A percentile compares a stretch with the other conserved stretches of the same genome.
Conservation (phyloP, 306 rosid genomes). For the Betula pendula region DNA sequence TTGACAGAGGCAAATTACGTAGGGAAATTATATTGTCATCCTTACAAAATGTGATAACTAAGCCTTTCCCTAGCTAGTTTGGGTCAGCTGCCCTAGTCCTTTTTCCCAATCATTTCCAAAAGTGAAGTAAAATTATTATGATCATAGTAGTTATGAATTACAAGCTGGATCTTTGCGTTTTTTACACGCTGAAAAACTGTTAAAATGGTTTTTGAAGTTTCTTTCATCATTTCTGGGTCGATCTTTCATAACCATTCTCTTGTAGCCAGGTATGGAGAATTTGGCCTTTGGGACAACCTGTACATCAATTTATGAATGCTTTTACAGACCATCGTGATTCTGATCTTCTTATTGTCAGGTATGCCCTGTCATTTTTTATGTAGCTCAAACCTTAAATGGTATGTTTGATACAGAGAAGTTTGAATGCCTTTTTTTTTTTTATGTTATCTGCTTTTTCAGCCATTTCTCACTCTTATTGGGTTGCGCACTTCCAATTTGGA, state of each 20-base stretch:
- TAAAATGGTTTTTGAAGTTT: conserved; percentile 1
- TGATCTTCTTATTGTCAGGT: conserved; percentile 91
- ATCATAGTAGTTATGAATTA: neutral
- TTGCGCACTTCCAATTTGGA: conserved; percentile 93
- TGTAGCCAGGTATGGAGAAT: conserved; percentile 81
- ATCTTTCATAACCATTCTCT: conserved; percentile 25
- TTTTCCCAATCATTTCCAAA: conserved; percentile 1
- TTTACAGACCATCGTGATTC: conserved; percentile 97
- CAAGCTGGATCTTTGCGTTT: conserved; percentile 18
- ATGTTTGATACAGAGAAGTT: conserved; percentile 26
- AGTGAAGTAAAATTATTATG: neutral
- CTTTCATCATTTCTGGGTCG: conserved; percentile 3
- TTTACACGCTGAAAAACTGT: conserved; percentile 17
- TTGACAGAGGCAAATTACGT: neutral
- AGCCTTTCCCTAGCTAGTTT: neutral
- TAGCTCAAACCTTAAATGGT: conserved; percentile 8
- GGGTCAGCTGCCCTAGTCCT: neutral
- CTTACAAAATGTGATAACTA: neutral
- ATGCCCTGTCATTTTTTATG: conserved; percentile 15
- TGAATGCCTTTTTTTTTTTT: conserved; percentile 23
- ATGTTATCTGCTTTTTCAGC: conserved; percentile 44
- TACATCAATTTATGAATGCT: conserved; percentile 93
- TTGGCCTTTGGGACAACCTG: conserved; percentile 81
- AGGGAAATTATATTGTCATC: neutral
- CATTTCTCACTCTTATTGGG: conserved; percentile 93